Evolutionary conservation across 805 yeast genomes (phyloP), one percentile per base, ranked within the genome.

Genomic region (Gaillardinia entomophila): DNA sequence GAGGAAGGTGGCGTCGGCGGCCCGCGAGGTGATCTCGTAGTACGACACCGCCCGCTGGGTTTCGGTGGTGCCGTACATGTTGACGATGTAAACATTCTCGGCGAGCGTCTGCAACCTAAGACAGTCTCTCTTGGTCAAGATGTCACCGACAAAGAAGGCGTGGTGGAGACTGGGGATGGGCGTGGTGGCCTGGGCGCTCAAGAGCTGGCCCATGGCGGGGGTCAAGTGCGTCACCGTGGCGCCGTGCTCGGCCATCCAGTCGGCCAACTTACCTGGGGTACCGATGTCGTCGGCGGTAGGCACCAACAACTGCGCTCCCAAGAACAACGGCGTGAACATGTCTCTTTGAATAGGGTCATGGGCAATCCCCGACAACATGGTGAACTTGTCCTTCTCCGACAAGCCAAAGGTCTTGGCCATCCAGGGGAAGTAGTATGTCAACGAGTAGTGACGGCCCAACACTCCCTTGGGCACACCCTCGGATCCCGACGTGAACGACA

Each of bases 391-490:
- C 23, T 78, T 72, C 34, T 74, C 82, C 26, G 83, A 72, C 25
- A 92, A 72, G 22, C 79, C 77, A 51, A 92, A 92, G 28, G 81
- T 75, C 57, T 85, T 61, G 13, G 97, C 71, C 99, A 92, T 92
- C 99, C 99, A 92, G 24, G 95, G 95, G 75, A 92, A 92, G 63
- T 92, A 92, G 66, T 92, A 92, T 2, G 98, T 96, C 40, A 92
- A 68, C 1, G 97, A 90, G 62, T 79, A 94, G 54, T 92, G 99
- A 64, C 99, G 84, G 32, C 99, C 99, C 38, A 88, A 72, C 16
- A 92, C 99, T 68, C 99, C 99, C 63, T 92, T 92, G 46, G 99
- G 99, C 42, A 90, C 70, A 58, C 99, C 99, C 60, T 92, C 99
- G 5, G 96, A 85, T 20, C 99, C 99, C 14, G 96, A 85, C 4